Base-by-base conservation (phyloP, 164 flowering plant genomes). In the Platanus orientalis region DNA sequence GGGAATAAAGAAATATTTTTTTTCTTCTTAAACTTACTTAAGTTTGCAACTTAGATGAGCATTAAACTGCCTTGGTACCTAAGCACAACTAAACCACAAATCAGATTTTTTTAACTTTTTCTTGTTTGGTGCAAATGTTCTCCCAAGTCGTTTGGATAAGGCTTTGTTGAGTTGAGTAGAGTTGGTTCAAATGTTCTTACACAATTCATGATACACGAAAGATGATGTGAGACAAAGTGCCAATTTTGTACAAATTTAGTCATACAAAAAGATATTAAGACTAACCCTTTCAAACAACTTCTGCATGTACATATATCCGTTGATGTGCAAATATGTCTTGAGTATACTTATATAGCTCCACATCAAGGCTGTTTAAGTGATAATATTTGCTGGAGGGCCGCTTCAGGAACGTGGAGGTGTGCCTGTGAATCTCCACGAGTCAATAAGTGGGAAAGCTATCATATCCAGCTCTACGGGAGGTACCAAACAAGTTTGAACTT, bases 331-430 rank as follows among this genome's bases (percentile, higher is more conserved):
- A 91, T 53, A 89, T 83, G 49, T 60, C 44, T 67, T 81, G 81
- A 3, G 96, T 97, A 75, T 95, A 81, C 69, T 85, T 79, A 65
- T 86, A 95, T 11, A 95, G 96, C 72, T 92, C 89, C 61, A 88
- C 64, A 60, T 95, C 99, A 62, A 95, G 96, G 64, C 78, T 72
- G 80, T 92, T n/a, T 95, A 11, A 88, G 84, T 42, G 80, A 73
- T 44, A 63, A 61, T 62, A 95, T 92, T 71, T 82, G 78, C 78
- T 85, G 73, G 36, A 88, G 72, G 70, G 85, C 75, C 29, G 9
- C 66, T 42, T 84, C 81, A 60, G 90, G 78, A 72, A 92, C 86
- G 44, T 58, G 74, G 54, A 25, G 81, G 3, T 96, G 94, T 52
- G 88, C 90, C 99, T 95, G 84, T 51, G 42, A 36, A 14, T 36